Conservation (phyloP, 176 grass and related monocot species). For the Phragmites australis region DNA sequence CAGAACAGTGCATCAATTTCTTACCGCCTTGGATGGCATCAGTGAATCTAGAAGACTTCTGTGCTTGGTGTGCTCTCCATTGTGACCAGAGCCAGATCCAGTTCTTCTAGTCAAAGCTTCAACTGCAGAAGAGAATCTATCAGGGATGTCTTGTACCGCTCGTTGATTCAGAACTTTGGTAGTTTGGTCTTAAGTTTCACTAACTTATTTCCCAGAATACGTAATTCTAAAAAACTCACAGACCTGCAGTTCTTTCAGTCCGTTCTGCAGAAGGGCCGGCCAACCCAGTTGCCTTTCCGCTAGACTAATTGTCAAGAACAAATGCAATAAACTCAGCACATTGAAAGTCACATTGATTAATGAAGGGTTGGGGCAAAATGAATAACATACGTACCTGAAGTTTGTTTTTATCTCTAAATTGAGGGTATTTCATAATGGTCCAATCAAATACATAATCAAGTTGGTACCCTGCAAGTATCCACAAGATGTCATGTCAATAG, state of each 20-base stretch:
- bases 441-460: conserved; percentile 89
- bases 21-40: conserved; percentile 42
- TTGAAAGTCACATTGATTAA: neutral
- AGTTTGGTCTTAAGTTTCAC: neutral
- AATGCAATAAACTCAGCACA: conserved; percentile 26
- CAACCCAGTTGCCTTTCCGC: conserved; percentile 41
- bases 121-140: conserved; percentile 50
- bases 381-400: conserved; percentile 43
- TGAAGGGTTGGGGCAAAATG: conserved; percentile 14
- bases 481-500: conserved; percentile 19
- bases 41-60: conserved; percentile 54
- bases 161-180: neutral
- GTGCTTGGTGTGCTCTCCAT: conserved; percentile 54
- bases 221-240: conserved; percentile 18
- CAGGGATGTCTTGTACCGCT: conserved; percentile 39
- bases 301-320: conserved; percentile 42
- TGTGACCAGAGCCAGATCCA: conserved; percentile 40
- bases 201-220: neutral
- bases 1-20: neutral
- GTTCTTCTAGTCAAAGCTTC: conserved; percentile 66
- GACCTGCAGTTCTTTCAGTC: conserved; percentile 60
- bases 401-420: conserved; percentile 58
- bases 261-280: conserved; percentile 58
- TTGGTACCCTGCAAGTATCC: conserved; percentile 64
- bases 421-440: conserved; percentile 79